phyloP scores from a whole-genome alignment of 139 green algal species.

The Medakamo hakoo region DNA sequence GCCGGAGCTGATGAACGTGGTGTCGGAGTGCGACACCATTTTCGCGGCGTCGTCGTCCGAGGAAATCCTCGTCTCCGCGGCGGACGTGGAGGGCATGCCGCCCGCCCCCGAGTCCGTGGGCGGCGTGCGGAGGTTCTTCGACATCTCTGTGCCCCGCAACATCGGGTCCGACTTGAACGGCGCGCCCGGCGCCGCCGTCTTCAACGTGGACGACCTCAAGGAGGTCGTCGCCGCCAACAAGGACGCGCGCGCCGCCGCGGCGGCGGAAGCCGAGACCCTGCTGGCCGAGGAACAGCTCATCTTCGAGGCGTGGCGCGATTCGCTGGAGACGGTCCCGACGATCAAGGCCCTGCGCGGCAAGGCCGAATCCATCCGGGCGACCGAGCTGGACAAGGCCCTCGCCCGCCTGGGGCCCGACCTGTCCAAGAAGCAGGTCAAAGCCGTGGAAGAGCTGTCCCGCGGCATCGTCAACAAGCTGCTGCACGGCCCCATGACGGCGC shows the following conservation, averaged over 20 bases:
- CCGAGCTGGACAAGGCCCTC: slow-evolving; percentile 88
- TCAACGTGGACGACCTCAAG: slow-evolving; percentile 99
- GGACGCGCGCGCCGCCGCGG: slow-evolving; percentile 54
- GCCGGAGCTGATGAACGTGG: slow-evolving; percentile 63
- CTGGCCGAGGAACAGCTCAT: slow-evolving; percentile 45
- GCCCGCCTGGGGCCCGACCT: slow-evolving; percentile 73
- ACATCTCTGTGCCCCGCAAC: slow-evolving; percentile 97
- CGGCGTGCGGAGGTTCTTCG: slow-evolving; percentile 82
- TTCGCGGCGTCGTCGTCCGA: slow-evolving; percentile 84
- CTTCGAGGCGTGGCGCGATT: slow-evolving; percentile 97
- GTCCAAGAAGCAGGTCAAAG: slow-evolving; percentile 91
- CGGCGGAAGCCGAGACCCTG: slow-evolving; percentile 48
- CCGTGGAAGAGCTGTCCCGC: slow-evolving; percentile 83
- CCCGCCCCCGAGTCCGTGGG: slow-evolving; percentile 21
- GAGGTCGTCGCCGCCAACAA: slow-evolving; percentile 95
- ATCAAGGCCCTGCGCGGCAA: slow-evolving; percentile 94
- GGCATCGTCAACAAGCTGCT: slow-evolving; percentile 99
- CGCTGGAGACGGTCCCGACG: slow-evolving; percentile 93
- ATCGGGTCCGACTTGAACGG: slow-evolving; percentile 67
- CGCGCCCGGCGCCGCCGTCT: slow-evolving; percentile 54
- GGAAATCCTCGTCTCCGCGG: slow-evolving; percentile 60
- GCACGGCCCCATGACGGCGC: slow-evolving; percentile 93
- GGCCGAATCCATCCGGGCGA: slow-evolving; percentile 72
- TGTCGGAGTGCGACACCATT: slow-evolving; percentile 67
- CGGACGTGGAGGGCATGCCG: slow-evolving; percentile 31